Evolutionary conservation across 768 basidiomycete genomes (phyloP).

Genomic region (Coprinopsis sp.): DNA sequence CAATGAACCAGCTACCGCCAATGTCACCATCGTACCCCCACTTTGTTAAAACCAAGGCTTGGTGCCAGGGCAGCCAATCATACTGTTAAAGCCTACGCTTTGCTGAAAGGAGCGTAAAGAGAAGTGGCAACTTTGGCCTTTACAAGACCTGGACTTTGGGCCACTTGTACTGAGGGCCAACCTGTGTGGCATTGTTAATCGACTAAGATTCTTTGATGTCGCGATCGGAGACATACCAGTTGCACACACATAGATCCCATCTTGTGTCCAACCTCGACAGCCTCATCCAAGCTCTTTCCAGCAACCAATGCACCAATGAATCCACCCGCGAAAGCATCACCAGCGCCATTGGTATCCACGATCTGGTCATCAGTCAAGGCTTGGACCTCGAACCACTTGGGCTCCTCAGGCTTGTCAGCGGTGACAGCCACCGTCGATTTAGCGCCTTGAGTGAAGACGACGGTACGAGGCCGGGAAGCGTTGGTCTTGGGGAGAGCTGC

Average conservation of each 20-base stretch:
- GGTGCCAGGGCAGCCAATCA: too few relatives aligned
- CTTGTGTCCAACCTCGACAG: constrained; percentile 82
- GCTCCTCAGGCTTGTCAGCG: constrained; percentile 47
- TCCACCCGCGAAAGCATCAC: constrained; percentile 95
- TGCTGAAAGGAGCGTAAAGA: too few relatives aligned
- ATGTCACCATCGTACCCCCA: too few relatives aligned
- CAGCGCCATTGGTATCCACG: constrained; percentile 97
- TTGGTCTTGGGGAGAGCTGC: constrained; percentile 76
- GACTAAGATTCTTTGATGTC: constrained; percentile 1
- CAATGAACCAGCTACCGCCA: too few relatives aligned
- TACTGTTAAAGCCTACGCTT: too few relatives aligned
- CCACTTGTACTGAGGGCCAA: constrained; percentile 51
- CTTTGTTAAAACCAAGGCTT: too few relatives aligned
- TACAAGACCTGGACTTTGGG: constrained; percentile 43
- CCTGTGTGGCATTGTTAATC: too few relatives aligned
- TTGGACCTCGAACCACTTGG: constrained; percentile 55
- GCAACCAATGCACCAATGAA: constrained; percentile 83
- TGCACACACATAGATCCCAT: constrained; percentile 83
- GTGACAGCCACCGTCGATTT: constrained; percentile 73
- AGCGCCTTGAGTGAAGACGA: constrained; percentile 89
- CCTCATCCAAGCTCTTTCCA: constrained; percentile 74
- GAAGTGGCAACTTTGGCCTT: too few relatives aligned
- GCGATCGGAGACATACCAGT: constrained; percentile 41
- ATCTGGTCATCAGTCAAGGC: constrained; percentile 59
- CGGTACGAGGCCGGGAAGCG: constrained; percentile 67